Conservation (phyloP, 192 early-diverging fungal genomes). For the Coemansia sp. region DNA sequence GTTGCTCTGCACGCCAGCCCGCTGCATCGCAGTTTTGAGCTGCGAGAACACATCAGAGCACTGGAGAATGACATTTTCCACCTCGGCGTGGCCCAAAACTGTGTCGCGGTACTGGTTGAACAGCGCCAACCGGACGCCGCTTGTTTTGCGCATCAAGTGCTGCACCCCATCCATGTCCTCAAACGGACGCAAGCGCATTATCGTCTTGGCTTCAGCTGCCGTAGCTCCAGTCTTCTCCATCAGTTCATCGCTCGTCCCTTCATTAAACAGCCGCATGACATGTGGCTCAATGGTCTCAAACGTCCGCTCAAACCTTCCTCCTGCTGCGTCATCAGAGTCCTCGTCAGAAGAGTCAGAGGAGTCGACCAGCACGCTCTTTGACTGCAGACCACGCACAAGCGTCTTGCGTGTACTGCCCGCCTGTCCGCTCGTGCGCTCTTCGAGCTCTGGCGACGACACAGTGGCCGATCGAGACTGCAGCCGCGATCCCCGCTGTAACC, state of each 20-base stretch:
- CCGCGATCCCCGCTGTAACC: slow-evolving; percentile 35
- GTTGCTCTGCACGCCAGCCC: slow-evolving; percentile 34
- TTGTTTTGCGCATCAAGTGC: slow-evolving; percentile 52
- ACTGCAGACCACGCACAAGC: slow-evolving; percentile 7
- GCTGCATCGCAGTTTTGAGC: slow-evolving; percentile 35
- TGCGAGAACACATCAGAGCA: slow-evolving; percentile 47
- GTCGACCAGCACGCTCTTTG: neutral
- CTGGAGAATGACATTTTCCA: slow-evolving; percentile 51
- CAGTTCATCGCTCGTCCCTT: slow-evolving; percentile 25
- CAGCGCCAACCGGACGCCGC: slow-evolving; percentile 64
- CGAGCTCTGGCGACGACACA: neutral
- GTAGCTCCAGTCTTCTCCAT: slow-evolving; percentile 38
- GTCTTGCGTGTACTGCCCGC: slow-evolving; percentile 2
- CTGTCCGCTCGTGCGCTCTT: neutral
- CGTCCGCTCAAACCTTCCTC: slow-evolving; percentile 14
- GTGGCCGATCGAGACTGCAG: neutral
- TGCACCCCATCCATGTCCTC: slow-evolving; percentile 55
- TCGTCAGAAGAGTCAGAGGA: slow-evolving; percentile 11
- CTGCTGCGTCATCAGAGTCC: slow-evolving; percentile 18
- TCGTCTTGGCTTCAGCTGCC: slow-evolving; percentile 33
- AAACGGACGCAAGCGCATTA: slow-evolving; percentile 61
- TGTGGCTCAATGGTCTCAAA: slow-evolving; percentile 41
- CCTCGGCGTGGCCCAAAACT: slow-evolving; percentile 46
- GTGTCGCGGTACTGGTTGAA: slow-evolving; percentile 50
- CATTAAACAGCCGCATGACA: slow-evolving; percentile 42